Base-by-base conservation (phyloP, 768 basidiomycete species). In the Lentinula edodes region DNA sequence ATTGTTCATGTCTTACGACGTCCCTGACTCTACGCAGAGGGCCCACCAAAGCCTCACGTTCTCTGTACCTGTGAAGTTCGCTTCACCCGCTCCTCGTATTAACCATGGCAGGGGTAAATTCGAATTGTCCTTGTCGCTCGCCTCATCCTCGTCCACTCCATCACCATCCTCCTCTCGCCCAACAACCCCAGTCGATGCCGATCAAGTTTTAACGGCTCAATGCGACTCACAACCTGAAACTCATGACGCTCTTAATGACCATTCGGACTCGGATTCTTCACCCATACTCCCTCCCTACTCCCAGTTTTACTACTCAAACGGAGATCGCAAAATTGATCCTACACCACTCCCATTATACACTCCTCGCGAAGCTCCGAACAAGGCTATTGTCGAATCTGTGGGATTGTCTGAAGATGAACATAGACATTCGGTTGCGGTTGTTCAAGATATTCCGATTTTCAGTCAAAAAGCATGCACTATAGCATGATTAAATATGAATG, bases 221-320 rank as follows among this genome's bases (percentile, higher is more conserved):
- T 18, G 15, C 43, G 28, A 43, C 16, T 3, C 16, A 10, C 39
- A 35, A 41, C 12, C 23, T 4, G 32, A 56, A 20, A 41, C 20
- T 9, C 18, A 4, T 10, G 18, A 48, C n/a, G 46, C 0, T 48
- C 20, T 13, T 8, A 32, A 20, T 54, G 39, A 41, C 6, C 18
- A n/a, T 43, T 35, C 50, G 10, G n/a, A 55, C 10, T 51, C 36
- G 0, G 34, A 54, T 64, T 8, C 60, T 66, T 13, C 62, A 62
- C 32, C 68, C 6, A 52, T 52, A 16, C 82, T 91, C 18, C 92
- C 91, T 1, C 81, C 86, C 3, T 93, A 93, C 68, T 90, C 89
- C 5, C 89, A 91, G 65, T 77, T 93, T 18, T 93, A 87, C 73
- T 75, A 92, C 67, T 67, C 76, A 16, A 89, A 90, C 65, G 91